Base-by-base conservation (phyloP, 805 yeast species). In the Metschnikowia lachancei region DNA sequence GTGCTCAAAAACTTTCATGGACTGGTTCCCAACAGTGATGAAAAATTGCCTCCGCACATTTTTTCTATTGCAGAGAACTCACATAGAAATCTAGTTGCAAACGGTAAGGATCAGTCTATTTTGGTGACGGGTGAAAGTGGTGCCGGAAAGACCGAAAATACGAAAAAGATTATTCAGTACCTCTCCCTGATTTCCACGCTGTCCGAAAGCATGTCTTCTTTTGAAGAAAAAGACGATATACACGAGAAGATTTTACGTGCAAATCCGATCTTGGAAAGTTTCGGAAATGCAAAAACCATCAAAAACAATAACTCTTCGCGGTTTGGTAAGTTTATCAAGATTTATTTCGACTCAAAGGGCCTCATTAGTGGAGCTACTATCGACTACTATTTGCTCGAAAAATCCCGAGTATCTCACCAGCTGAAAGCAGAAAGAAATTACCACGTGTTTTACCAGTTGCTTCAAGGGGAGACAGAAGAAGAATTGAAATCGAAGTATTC, bases 111-210 rank as follows among this genome's bases (percentile, higher is more conserved):
- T 64, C 99, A 94, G 69, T 83, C 95, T 11, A 89, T 94, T 45
- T 72, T 94, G 41, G 97, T 94, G n/a, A 94, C 99, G 0, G 99
- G 99, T 53, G 99, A 94, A 63, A 85, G 95, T 19, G 99, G 99
- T 55, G 99, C 99, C 0, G 99, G 99, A 43, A 94, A 94, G 63
- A 94, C 99, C 0, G 99, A 94, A 67, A 94, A 89, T 56, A 94
- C 99, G 4, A 94, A 94, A 65, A 90, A 87, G 61, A 90, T 94
- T 45, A 85, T 94, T 49, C 97, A 91, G 63, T 94, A 90, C 63
- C 74, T 94, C 46, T 88, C 97, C 1, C 82, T 88, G 7, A 83
- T 88, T 22, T 81, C 95, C 1, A 60, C 77, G 9, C 28, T 32
- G 9, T 38, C 41, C 36, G 46, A 44, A 3, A 28, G 40, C 14